Evolutionary conservation across 805 yeast species (phyloP).

Genomic region (Starmerella floricola): DNA sequence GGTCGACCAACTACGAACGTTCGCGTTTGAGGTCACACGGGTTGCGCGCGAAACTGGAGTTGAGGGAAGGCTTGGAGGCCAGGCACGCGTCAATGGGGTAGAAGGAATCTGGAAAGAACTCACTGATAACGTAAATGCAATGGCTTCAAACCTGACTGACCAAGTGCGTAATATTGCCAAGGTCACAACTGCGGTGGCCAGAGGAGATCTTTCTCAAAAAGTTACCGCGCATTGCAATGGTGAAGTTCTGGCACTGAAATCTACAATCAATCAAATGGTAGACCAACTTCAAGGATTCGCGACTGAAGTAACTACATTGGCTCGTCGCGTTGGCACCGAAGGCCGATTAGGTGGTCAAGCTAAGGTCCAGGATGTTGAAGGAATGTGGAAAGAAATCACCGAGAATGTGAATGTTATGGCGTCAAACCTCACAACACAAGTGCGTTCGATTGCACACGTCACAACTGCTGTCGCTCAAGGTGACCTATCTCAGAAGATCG

Average conservation of each 20-base stretch:
- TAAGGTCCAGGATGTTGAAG: slow-evolving; percentile 63
- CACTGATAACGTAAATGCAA: slow-evolving; percentile 77
- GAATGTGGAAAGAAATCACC: slow-evolving; percentile 75
- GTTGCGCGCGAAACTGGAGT: slow-evolving; percentile 87
- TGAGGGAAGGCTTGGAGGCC: slow-evolving; percentile 80
- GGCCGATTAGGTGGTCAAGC: slow-evolving; percentile 88
- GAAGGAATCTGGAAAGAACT: slow-evolving; percentile 82
- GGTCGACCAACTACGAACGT: slow-evolving; percentile 75
- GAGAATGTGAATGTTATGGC: slow-evolving; percentile 87
- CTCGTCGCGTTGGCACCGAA: slow-evolving; percentile 79
- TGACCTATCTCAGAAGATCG: slow-evolving; percentile 72
- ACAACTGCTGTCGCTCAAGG: slow-evolving; percentile 90
- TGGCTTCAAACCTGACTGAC: slow-evolving; percentile 78
- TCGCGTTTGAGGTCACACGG: slow-evolving; percentile 75
- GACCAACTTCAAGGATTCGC: slow-evolving; percentile 72
- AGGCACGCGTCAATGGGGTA: slow-evolving; percentile 64
- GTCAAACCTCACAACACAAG: slow-evolving; percentile 72
- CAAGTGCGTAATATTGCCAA: slow-evolving; percentile 82
- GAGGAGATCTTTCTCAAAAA: slow-evolving; percentile 68
- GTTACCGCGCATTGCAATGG: slow-evolving; percentile 82
- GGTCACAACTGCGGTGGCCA: slow-evolving; percentile 78
- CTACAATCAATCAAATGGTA: slow-evolving; percentile 81
- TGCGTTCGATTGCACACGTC: slow-evolving; percentile 77
- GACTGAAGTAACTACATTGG: slow-evolving; percentile 73
- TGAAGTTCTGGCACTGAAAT: slow-evolving; percentile 64